Evolutionary conservation across 352 stramenopile species (phyloP), one percentile per base, ranked within the genome.

Genomic region (Aphanomyces cochlioides): DNA sequence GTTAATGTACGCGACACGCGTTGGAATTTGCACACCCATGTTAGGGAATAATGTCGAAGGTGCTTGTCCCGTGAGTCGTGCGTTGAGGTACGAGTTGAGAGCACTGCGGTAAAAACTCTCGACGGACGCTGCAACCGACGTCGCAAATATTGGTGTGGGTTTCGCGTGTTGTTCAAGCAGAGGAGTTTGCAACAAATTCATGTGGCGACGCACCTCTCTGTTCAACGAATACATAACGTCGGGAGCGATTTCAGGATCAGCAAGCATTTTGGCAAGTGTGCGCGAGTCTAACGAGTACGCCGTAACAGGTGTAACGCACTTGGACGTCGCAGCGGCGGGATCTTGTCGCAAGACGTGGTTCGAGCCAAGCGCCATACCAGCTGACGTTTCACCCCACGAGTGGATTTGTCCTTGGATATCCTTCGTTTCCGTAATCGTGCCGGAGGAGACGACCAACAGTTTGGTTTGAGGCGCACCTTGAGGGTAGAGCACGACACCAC

Each of bases 11-110:
- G 93, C 75, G 28, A 98, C 80, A 68, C 92, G 89, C 72, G 87
- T 96, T 3, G 92, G 92, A 69, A 98, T 93, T 79, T 98, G 92
- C 74, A 97, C 83, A 72, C 93, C 84, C 92, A 98, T 98, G 76
- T 98, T 95, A 4, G 92, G 92, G 75, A 98, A 98, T 17, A 97
- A 78, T 38, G 79, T 88, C 38, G 79, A 81, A 19, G 90, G 81
- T 19, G 86, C 81, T 72, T 94, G 81, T 3, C 87, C 86, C 19
- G 84, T 94, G 47, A 95, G 75, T 8, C 90, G 82, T 21, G 89
- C 84, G 78, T 97, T 98, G 15, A 98, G 74, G 47, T 95, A 77
- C 76, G 92, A 88, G 82, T 98, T 98, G 78, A 98, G 89, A 43
- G 84, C 90, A 70, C 82, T 94, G 56, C 92, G 88, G 75, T 97